phyloP scores from a whole-genome alignment of 805 yeast species.

The Starmerella kuoi region DNA sequence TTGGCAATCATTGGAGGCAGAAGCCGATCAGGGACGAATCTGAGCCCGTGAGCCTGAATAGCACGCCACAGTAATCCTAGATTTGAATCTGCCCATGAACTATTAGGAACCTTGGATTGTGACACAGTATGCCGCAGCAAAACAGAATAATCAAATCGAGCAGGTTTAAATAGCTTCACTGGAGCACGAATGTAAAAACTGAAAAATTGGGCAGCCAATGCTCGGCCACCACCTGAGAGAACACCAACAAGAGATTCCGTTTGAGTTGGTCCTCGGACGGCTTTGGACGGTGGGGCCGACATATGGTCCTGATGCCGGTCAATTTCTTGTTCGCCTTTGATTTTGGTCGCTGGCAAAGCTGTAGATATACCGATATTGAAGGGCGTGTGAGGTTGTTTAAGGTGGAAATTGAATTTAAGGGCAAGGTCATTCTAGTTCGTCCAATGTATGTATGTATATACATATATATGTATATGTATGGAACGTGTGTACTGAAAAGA shows the following conservation, averaged over 20 bases:
- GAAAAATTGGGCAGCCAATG: slow-evolving; percentile 65
- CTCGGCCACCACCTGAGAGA: slow-evolving; percentile 76
- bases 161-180: slow-evolving; percentile 78
- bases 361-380: too few species aligned
- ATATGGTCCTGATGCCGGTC: neutral
- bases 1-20: slow-evolving; percentile 83
- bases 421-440: too few species aligned
- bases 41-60: slow-evolving; percentile 69
- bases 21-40: slow-evolving; percentile 69
- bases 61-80: slow-evolving; percentile 64
- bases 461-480: too few species aligned
- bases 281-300: slow-evolving; percentile 14
- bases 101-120: slow-evolving; percentile 26
- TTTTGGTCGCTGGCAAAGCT: too few species aligned
- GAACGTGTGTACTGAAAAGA: too few species aligned
- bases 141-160: slow-evolving; percentile 67
- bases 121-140: slow-evolving; percentile 26
- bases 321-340: too few species aligned
- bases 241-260: slow-evolving; percentile 47
- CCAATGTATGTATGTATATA: too few species aligned
- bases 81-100: slow-evolving; percentile 59
- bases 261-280: slow-evolving; percentile 15
- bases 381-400: too few species aligned
- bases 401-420: too few species aligned
- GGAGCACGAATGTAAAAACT: slow-evolving; percentile 68